Base-by-base conservation (phyloP, 345 rosid species). In the Diplotaxis tenuifolia region DNA sequence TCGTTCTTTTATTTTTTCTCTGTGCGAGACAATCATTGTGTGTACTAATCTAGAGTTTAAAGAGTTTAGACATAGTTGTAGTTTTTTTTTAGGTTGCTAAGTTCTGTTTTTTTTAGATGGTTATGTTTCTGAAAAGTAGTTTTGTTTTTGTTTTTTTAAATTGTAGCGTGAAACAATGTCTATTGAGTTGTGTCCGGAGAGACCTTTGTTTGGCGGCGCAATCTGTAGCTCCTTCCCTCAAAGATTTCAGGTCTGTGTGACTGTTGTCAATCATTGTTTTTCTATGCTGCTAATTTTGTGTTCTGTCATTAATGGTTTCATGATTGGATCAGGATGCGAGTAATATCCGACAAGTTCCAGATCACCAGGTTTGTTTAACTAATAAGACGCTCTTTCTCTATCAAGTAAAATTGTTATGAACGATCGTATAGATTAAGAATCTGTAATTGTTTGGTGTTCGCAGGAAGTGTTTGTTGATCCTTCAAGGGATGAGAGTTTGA, bases 391-490 rank as follows among this genome's bases (percentile, higher is more conserved):
- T 54, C 40, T 47, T 19, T 40, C 23, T 75, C 34, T 55, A 4
- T 21, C 23, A 63, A 62, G 1, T 47, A 6, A 2, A 12, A 50
- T 57, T 73, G 6, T 53, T 25, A 3, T 23, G n/a, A 22, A 23
- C 0, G 2, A 56, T 49, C 14, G 11, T 49, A 6, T 53, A 31
- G 58, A 21, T 21, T 28, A 71, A 65, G 5, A 54, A 28, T 50
- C 53, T 25, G 4, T 28, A 22, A 21, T 47, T 5, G 11, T 65
- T 19, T n/a, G n/a, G n/a, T n/a, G n/a, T n/a, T n/a, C n/a, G 76
- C 80, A 92, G 96, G 98, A 93, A 82, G 93, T 82, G 12, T 89
- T 86, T 80, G 89, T 72, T 73, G 97, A 90, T 78, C 96, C 89
- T 58, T 72, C 86, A 1, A 89, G 96, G 4, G 93, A 93, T 53